Conservation (phyloP, 768 basidiomycete species). For the Boletellus sp. region DNA sequence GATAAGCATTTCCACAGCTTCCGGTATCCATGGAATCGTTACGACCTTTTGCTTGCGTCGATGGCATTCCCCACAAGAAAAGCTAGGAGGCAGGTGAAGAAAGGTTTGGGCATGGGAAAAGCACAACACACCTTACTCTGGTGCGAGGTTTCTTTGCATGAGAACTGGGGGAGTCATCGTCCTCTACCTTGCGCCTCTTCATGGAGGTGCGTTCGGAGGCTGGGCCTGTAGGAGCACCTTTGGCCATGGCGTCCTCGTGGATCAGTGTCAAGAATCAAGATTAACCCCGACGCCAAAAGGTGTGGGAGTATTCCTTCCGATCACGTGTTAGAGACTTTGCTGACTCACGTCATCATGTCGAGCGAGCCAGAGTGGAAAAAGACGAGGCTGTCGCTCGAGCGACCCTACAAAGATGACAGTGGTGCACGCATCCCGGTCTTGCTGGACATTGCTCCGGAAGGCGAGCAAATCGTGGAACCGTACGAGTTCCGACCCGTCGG, state of each 20-base stretch:
- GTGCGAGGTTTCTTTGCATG: conserved; percentile 64
- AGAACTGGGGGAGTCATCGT: conserved; percentile 44
- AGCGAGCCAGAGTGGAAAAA: conserved; percentile 50
- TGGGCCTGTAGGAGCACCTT: conserved; percentile 17
- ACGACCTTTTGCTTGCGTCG: conserved; percentile 81
- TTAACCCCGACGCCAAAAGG: conserved; percentile 3
- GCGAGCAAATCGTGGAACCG: conserved; percentile 70
- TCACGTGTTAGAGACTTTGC: conserved; percentile 23
- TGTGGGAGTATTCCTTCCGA: conserved; percentile 4
- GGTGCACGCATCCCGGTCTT: conserved; percentile 60
- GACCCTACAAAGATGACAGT: conserved; percentile 76
- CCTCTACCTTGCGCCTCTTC: conserved; percentile 65
- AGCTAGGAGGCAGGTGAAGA: conserved; percentile 40
- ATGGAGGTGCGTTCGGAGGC: conserved; percentile 32
- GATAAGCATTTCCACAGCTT: conserved; percentile 14
- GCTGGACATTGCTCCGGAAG: conserved; percentile 66
- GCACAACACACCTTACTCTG: conserved; percentile 63
- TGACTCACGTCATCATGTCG: conserved; percentile 16
- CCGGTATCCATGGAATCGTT: conserved; percentile 10
- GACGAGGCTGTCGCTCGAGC: conserved; percentile 66
- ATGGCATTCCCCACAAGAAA: conserved; percentile 86
- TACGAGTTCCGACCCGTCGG: conserved; percentile 34
- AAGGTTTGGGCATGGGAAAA: conserved; percentile 1
- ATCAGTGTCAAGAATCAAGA: conserved; percentile 28
- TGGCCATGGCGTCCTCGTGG: conserved; percentile 34